These are phyloP conservation scores for Kurtzmaniella fragi DNA, from an alignment of 805 yeast species.

Conservation along the genomic window DNA sequence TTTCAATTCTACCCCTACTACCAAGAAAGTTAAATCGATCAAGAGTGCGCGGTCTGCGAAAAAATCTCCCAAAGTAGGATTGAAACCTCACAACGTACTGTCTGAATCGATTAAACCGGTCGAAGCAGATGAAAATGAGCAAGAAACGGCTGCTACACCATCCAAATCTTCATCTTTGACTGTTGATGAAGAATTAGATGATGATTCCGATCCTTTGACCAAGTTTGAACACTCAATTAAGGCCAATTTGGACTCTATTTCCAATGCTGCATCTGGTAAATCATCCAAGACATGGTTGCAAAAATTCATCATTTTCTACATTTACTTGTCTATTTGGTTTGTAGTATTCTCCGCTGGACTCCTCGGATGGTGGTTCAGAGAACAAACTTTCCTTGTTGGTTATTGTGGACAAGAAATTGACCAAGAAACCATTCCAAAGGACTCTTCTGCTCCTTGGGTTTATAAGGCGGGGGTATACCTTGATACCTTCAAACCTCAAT, in stretches of 20 bases:
- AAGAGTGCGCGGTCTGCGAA: too few species aligned
- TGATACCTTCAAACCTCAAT: constrained; percentile 50
- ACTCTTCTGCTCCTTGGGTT: constrained; percentile 23
- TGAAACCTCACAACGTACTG: too few species aligned
- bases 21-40: too few species aligned
- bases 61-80: too few species aligned
- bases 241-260: background rate
- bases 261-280: background rate
- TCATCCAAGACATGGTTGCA: constrained; percentile 3
- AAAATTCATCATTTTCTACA: constrained; percentile 8
- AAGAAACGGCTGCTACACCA: too few species aligned
- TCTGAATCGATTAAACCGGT: too few species aligned
- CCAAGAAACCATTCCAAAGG: constrained; percentile 34
- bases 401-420: constrained; percentile 66
- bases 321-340: constrained; percentile 23
- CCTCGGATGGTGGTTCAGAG: constrained; percentile 56
- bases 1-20: too few species aligned
- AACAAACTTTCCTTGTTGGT: constrained; percentile 59
- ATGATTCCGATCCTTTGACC: background rate
- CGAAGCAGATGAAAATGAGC: too few species aligned
- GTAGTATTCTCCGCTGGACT: constrained; percentile 31
- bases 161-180: background rate
- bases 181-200: constrained; percentile 1
- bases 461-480: constrained; percentile 39
- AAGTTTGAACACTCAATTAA: background rate